Evolutionary conservation across 208 protist genomes (phyloP).

Genomic region (Novymonas esmeraldas): DNA sequence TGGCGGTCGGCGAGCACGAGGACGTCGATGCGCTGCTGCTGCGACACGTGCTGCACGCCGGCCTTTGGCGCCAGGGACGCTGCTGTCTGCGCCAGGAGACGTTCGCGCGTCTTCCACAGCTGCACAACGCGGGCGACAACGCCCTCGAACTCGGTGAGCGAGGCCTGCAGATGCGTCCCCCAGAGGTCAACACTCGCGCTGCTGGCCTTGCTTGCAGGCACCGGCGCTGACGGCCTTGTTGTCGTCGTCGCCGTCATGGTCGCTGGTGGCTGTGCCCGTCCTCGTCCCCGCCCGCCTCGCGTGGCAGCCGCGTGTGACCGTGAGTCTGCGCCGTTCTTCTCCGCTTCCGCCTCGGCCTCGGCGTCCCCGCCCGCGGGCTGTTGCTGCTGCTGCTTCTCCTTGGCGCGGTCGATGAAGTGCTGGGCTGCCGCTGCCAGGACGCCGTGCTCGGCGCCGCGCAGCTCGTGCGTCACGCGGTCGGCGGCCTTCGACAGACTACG

Average conservation of each 20-base stretch:
- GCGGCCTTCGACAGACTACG: constrained; percentile 87
- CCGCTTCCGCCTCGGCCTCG: constrained; percentile 3
- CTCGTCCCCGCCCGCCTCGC: background rate
- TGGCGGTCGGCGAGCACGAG: constrained; percentile 25
- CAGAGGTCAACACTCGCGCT: constrained; percentile 56
- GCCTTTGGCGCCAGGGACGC: constrained; percentile 1
- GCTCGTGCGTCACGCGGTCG: constrained; percentile 76
- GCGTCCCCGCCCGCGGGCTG: background rate
- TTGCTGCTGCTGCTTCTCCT: constrained; percentile 31
- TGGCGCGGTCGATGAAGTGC: constrained; percentile 46
- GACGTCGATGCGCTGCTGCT: constrained; percentile 33
- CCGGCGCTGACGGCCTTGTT: background rate
- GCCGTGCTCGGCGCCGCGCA: constrained; percentile 51
- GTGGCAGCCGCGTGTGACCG: background rate
- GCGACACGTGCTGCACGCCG: constrained; percentile 14
- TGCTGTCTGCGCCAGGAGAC: constrained; percentile 5
- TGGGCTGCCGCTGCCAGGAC: constrained; percentile 66
- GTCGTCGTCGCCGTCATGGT: background rate
- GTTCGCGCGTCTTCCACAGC: constrained; percentile 32
- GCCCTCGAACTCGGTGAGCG: constrained; percentile 49
- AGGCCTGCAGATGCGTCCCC: constrained; percentile 48
- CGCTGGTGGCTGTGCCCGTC: background rate
- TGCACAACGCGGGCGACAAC: constrained; percentile 41
- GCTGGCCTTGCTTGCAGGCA: background rate
- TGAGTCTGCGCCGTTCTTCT: background rate